Evolutionary conservation across 1,284 basidiomycete species (phyloP), one percentile per base, ranked within the genome.

Genomic region (Ceratobasidium sp.): DNA sequence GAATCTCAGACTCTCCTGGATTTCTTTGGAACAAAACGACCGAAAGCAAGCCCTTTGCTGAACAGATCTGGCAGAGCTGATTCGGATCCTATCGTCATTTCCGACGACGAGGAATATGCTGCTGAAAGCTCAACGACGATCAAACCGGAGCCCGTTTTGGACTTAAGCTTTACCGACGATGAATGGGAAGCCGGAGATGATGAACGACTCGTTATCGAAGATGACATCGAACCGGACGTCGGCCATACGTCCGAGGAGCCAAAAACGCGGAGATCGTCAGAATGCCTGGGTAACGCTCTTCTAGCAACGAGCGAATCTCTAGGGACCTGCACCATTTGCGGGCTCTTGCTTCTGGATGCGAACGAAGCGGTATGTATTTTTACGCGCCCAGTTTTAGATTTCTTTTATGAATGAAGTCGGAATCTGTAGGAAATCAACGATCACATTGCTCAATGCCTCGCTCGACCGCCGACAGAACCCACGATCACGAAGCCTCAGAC

Each of bases 141-240:
- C 32, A 34, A 58, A 39, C 16, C 18, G 4, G 64, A 67, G 34
- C 32, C 34, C 14, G 28, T 67, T 39, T 23, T 67, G 50, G 64
- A 67, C 41, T 43, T 67, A 12, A 67, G 48, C 23, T 43, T 67
- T 26, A 55, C 28, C 43, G 73, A 50, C 1, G 72, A 60, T 30
- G 85, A 86, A 21, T 91, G 90, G 90, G 84, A 80, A 46, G 85
- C 79, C 76, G 87, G 85, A 5, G 89, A 92, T 75, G 89, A 91
- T 36, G 78, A 81, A 48, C 55, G 65, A 41, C 74, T 72, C 1
- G 76, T 76, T 23, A n/a, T 71, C n/a, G 75, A 76, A 16, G 72
- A 71, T 2, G 59, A 57, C 18, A 73, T 75, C 8, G 72, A 77
- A 46, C 74, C 75, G 16, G 76, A 77, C 18, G 64, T 76, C 12